These are phyloP conservation scores for Hyaloscypha finlandica DNA, from an alignment of 495 filamentous ascomycete genomes.

Conservation along the genomic window DNA sequence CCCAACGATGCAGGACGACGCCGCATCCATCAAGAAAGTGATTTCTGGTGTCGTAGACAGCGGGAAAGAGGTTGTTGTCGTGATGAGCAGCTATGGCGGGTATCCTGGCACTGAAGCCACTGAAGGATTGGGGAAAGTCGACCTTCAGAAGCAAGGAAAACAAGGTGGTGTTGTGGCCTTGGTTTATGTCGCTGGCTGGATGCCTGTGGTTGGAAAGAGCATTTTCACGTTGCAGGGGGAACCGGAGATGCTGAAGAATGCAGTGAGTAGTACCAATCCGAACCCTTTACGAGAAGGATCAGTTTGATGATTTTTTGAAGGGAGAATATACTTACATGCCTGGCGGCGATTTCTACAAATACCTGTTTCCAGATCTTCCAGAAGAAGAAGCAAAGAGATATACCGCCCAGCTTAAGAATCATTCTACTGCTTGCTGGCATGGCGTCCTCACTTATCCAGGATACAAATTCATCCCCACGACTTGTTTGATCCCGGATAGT, in stretches of 20 bases:
- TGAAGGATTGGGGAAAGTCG: slow-evolving; percentile 41
- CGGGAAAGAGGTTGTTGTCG: slow-evolving; percentile 32
- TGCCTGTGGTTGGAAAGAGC: slow-evolving; percentile 15
- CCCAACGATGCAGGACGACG: neutral
- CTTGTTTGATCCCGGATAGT: neutral
- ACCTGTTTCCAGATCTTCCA: slow-evolving; percentile 7
- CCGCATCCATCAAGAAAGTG: neutral
- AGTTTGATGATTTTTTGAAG: neutral
- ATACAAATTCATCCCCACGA: slow-evolving; percentile 3
- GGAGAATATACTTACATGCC: slow-evolving; percentile 8
- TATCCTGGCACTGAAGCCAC: slow-evolving; percentile 36
- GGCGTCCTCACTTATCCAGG: neutral
- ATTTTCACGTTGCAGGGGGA: slow-evolving; percentile 1
- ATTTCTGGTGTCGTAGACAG: neutral
- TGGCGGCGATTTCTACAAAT: neutral
- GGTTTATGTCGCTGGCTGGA: slow-evolving; percentile 39
- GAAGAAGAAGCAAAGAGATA: neutral
- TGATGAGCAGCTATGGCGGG: slow-evolving; percentile 42
- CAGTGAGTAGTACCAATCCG: neutral
- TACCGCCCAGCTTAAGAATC: neutral
- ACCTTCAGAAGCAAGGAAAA: slow-evolving; percentile 40
- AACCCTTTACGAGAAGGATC: neutral
- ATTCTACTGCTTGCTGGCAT: neutral
- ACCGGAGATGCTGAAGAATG: neutral
- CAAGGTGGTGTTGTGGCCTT: slow-evolving; percentile 41